Base-by-base conservation (phyloP, 2,329 filamentous ascomycete species). In the Pseudogymnoascus sp. region DNA sequence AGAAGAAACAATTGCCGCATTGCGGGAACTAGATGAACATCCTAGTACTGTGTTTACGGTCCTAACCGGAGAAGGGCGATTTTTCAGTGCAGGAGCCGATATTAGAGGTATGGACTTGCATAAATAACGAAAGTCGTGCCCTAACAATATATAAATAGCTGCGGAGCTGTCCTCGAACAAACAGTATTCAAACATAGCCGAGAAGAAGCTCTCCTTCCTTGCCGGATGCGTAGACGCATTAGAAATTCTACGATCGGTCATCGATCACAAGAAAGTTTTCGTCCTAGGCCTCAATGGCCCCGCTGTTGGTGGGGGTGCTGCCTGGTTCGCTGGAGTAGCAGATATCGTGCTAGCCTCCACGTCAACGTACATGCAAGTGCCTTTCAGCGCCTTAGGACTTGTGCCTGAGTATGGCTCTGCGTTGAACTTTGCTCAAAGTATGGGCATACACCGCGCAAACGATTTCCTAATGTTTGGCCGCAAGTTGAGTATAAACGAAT, bases 401-500 rank as follows among this genome's bases (percentile, higher is more conserved):
- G 79, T 81, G 0, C 79, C 79, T 1, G 79, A 81, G 61, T 76
- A 78, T 64, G 79, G 79, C 0, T 78, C 76, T 0, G 76, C 78
- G 0, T 69, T 77, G 21, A 76, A 73, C 11, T 77, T 81, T 63
- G 73, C 78, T 0, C 77, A 80, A 65, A 73, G 73, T 45, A 79
- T 81, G 59, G 79, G 79, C 26, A 75, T 80, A 4, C 79, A 79
- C 65, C 78, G 79, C 55, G 73, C 79, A 0, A 81, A 81, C 65
- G 79, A 81, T 66, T 78, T 81, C 64, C 71, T 81, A 14, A 80
- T 81, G 78, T 80, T 81, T 63, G 79, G 79, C 2, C 72, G 76
- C 16, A 78, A 80, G 59, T 61, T 80, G 2, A 71, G 69, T 1
- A 76, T 74, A 1, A 66, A 77, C 29, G 79, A 81, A 63, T 68